Evolutionary conservation across 1,284 basidiomycete species (phyloP), one percentile per base, ranked within the genome.

Genomic region (Tilletia setariae): DNA sequence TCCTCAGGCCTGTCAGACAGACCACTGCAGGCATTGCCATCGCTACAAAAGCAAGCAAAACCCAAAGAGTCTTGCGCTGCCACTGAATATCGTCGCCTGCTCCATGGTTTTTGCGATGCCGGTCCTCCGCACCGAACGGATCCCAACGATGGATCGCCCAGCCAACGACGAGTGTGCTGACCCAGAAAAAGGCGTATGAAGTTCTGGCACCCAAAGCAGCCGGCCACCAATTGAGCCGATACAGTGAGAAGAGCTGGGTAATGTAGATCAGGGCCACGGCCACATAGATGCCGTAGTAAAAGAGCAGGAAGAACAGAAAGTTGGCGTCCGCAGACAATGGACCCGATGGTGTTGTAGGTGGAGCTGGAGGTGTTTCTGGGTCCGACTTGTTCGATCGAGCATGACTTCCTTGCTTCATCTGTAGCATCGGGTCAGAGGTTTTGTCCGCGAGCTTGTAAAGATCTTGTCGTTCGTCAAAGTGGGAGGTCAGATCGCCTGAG

Each of bases 11-110:
- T 1, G 77, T 68, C 25, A 82, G 72, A 59, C 80, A 82, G 2
- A 81, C 76, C 0, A 86, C 70, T 0, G 86, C 86, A 0, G 86
- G 86, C 80, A 86, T 84, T 25, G 85, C 80, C 86, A 87, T 87
- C 1, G 86, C 85, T 0, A 83, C 79, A 70, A 87, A 87, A 0
- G 85, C 85, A n/a, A 87, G 78, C 4, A 82, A 74, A 13, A 87
- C 85, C 86, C 86, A 87, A 76, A 80, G 74, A 82, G 86, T 87
- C 78, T 87, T 87, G 6, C 86, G 78, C 76, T 87, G 85, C 86
- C 86, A 87, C 70, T 87, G 86, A 8, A 85, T 82, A 61, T 81
- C 74, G 16, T 74, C 74, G 32, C 35, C 61, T 7, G 40, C 61
- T 23, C 63, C 63, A 16, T n/a, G 35, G 11, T 44, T 30, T 21